phyloP scores from a whole-genome alignment of 768 basidiomycete genomes.

The Boletus pseudopeckii region DNA sequence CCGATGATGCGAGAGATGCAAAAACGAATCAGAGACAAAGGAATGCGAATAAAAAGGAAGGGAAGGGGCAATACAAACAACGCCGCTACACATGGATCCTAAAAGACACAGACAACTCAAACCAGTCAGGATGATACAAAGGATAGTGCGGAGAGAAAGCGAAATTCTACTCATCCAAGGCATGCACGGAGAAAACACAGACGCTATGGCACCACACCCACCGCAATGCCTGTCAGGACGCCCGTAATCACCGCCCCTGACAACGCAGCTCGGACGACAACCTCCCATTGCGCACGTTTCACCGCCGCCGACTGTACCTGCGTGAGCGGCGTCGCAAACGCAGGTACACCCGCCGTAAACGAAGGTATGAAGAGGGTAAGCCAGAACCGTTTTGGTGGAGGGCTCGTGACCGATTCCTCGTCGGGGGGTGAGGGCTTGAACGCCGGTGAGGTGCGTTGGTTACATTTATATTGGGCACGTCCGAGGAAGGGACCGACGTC shows the following conservation, averaged over 20 bases:
- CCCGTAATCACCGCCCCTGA: conserved; percentile 43
- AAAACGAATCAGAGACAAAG: not conserved
- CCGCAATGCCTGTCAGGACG: conserved; percentile 32
- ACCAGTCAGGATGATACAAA: not conserved
- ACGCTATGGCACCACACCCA: conserved; percentile 10
- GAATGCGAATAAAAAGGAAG: not conserved
- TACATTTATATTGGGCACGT: conserved; percentile 32
- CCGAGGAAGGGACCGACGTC: conserved; percentile 13
- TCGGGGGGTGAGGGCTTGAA: not conserved
- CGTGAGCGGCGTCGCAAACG: conserved; percentile 69
- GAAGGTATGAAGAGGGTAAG: conserved; percentile 25
- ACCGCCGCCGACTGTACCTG: conserved; percentile 66
- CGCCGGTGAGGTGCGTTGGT: conserved; percentile 10
- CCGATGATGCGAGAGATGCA: not conserved
- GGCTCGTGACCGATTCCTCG: not conserved
- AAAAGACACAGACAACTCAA: not conserved
- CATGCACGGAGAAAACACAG: not conserved
- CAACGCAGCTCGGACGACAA: conserved; percentile 59
- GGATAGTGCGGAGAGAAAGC: not conserved
- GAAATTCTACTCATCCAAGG: not conserved
- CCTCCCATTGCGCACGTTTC: conserved; percentile 82
- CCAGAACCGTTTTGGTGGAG: not conserved
- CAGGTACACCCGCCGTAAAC: conserved; percentile 50
- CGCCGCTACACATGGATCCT: not conserved
- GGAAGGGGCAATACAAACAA: not conserved